phyloP scores from a whole-genome alignment of 192 early-diverging fungal genomes.

The Chytriomyces confervae region DNA sequence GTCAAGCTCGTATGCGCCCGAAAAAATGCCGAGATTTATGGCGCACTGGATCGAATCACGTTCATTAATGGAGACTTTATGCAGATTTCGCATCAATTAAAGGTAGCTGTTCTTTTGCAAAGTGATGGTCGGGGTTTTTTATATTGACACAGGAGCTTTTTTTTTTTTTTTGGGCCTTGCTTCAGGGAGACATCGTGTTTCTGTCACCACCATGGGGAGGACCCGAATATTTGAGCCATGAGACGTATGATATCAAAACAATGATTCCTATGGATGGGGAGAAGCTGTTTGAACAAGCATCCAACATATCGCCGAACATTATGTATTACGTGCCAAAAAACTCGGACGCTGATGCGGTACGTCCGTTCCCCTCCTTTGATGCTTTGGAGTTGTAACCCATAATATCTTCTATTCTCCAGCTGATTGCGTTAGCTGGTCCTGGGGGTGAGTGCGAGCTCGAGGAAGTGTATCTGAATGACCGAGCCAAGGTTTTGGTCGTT shows the following conservation, averaged over 20 bases:
- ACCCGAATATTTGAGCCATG: conserved; percentile 69
- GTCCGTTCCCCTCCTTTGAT: too few species aligned
- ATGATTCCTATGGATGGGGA: conserved; percentile 78
- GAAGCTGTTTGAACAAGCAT: conserved; percentile 67
- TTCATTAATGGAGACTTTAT: conserved; percentile 92
- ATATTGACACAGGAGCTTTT: too few species aligned
- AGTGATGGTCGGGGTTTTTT: neutral
- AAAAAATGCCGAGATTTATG: conserved; percentile 89
- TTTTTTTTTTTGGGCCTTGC: too few species aligned
- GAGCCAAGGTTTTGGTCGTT: conserved; percentile 71
- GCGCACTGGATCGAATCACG: conserved; percentile 88
- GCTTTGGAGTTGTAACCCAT: too few species aligned
- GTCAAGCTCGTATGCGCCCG: conserved; percentile 77
- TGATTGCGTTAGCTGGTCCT: conserved; percentile 61
- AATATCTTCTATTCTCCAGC: conserved; percentile 16
- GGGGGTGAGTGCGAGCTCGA: conserved; percentile 80
- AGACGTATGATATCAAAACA: conserved; percentile 69
- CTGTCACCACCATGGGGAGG: conserved; percentile 97
- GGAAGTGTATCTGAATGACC: conserved; percentile 69
- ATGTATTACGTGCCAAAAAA: conserved; percentile 88
- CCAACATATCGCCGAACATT: conserved; percentile 75
- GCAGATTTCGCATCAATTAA: conserved; percentile 70
- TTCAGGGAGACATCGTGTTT: conserved; percentile 85
- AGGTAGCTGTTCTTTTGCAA: conserved; percentile 35
- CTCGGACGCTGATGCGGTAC: conserved; percentile 72